Percentiles rank a stretch among this genome's conserved stretches.
These are phyloP conservation scores for Triticum urartu DNA, from an alignment of 176 grass and related monocot genomes.

Conservation along the genomic window DNA sequence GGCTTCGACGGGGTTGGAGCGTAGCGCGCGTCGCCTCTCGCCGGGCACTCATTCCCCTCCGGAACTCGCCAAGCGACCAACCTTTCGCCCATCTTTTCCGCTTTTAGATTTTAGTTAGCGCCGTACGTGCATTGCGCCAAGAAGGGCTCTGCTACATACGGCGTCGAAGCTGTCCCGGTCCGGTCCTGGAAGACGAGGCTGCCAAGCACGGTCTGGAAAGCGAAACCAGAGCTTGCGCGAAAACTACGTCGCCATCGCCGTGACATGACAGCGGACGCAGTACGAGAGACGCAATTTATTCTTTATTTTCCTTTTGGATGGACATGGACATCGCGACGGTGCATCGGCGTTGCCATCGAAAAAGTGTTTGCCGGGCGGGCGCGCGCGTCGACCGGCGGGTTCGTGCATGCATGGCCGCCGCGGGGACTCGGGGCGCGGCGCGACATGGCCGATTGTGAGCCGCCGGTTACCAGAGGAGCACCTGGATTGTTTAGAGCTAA, in stretches of 20 bases:
- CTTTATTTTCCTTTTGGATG: too few species aligned
- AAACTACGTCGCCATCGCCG: background rate
- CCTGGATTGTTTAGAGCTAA: background rate
- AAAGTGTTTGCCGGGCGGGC: too few species aligned
- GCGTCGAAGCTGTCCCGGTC: background rate
- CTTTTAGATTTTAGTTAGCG: background rate
- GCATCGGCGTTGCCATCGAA: too few species aligned
- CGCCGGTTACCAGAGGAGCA: too few species aligned
- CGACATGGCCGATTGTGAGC: background rate
- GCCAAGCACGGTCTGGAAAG: slow-evolving; percentile 13
- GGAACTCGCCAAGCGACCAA: background rate
- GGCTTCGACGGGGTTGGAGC: background rate
- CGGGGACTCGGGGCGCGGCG: background rate
- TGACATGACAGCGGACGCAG: background rate
- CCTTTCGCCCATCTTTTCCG: background rate
- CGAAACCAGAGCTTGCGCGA: background rate
- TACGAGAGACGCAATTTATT: too few species aligned
- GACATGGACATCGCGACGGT: too few species aligned
- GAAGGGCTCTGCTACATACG: too few species aligned
- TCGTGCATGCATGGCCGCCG: background rate
- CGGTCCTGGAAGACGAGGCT: background rate
- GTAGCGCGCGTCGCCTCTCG: background rate
- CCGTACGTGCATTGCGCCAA: background rate
- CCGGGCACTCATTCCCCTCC: background rate
- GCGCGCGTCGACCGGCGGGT: background rate